Base-by-base conservation (phyloP, 352 stramenopile genomes). In the Thraustochytrium sp. region DNA sequence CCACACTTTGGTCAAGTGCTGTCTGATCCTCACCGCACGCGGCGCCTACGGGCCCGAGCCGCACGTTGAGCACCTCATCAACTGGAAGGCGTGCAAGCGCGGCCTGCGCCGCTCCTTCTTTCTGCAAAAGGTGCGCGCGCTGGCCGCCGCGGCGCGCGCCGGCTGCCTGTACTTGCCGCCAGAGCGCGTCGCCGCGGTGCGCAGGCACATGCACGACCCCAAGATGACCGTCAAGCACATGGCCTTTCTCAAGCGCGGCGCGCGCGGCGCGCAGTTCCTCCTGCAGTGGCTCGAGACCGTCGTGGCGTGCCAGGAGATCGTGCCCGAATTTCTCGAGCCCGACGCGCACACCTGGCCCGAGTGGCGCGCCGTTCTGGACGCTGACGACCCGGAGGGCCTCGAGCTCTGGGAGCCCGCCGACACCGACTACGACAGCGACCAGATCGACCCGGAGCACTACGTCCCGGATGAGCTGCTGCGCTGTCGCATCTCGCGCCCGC, bases 401-500 rank as follows among this genome's bases (percentile, higher is more conserved):
- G 74, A 82, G 42, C 36, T 82, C 37, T 82, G 56, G 51, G 74
- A 82, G 51, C 74, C 74, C 13, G 31, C 37, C 1, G 74, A 82
- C 11, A 53, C 53, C 18, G 74, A 82, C 54, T 82, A 82, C 74
- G 74, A 82, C 31, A 82, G 74, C 34, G 74, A 82, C 74, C n/a
- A 76, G 18, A 82, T 82, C 16, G 74, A 82, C 61, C 74, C 74
- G 31, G 74, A 82, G 21, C n/a, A 55, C 11, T 82, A 82, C 55
- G 74, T 82, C n/a, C 40, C 74, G 3, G 53, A 82, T 23, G 74
- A 82, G 21, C 16, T 82, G 42, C 23, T 75, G 26, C 74, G 74
- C 2, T 82, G 74, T 51, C 51, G 84, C 37, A 77, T 68, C 4
- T 56, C 49, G 23, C 89, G 90, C 18, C 82, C 87, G 59, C 88